Evolutionary conservation across 441 rosid species (phyloP).

Genomic region (Populus hybrid): DNA sequence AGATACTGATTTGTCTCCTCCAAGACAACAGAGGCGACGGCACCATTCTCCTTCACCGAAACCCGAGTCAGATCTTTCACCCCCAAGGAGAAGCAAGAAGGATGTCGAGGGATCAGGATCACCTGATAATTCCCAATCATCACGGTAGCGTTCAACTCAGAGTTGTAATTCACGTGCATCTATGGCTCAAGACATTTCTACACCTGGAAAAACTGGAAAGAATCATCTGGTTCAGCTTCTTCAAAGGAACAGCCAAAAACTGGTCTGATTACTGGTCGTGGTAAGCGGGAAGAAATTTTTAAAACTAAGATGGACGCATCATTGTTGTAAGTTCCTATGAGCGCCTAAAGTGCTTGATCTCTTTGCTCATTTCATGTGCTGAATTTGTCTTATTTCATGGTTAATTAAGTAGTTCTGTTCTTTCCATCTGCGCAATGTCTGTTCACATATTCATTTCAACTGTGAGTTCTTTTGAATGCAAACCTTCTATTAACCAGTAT

Average conservation of each 20-base stretch:
- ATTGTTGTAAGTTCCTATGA: conserved; percentile 40
- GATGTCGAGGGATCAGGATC: conserved; percentile 10
- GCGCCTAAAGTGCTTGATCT: background rate
- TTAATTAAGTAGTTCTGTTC: background rate
- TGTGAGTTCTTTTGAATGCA: background rate
- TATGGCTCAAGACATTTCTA: conserved; percentile 46
- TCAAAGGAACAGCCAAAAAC: conserved; percentile 42
- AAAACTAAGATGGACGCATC: conserved; percentile 55
- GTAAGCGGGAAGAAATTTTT: conserved; percentile 50
- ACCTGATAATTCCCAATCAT: conserved; percentile 13
- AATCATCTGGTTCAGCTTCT: conserved; percentile 30
- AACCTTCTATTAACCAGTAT: background rate
- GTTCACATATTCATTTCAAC: background rate
- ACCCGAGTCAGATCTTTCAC: conserved; percentile 42
- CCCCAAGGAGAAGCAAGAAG: conserved; percentile 39
- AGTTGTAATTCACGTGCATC: conserved; percentile 20
- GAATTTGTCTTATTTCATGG: background rate
- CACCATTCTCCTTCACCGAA: conserved; percentile 20
- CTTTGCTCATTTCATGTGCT: background rate
- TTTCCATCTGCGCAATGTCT: background rate
- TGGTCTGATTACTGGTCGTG: conserved; percentile 69
- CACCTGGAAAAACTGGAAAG: conserved; percentile 51
- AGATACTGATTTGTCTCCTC: conserved; percentile 23
- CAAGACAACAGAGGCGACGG: conserved; percentile 17
- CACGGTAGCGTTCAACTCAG: conserved; percentile 3